Evolutionary conservation across 345 rosid genomes (phyloP), one percentile per base, ranked within the genome.

Genomic region (Arabis alpina): DNA sequence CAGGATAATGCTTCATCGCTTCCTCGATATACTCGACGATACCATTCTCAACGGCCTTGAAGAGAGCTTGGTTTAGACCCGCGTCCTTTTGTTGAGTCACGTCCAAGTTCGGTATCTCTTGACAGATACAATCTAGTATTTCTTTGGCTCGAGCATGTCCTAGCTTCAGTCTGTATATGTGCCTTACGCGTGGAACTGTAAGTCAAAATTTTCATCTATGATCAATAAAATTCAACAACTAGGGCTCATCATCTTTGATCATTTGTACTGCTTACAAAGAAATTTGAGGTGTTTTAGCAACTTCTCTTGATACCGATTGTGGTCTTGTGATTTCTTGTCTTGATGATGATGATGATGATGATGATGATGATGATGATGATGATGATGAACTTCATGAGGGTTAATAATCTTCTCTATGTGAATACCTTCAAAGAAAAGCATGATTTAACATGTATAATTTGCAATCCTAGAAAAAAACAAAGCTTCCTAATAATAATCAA

Each of bases 1-100:
- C 87, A 23, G 92, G 93, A 71, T 80, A 79, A 16, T 84, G 77
- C 27, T 64, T 82, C 70, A 78, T 80, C 43, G 83, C 64, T 81
- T 84, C 89, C 45, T 71, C 75, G 10, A 89, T 66, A 66, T 85
- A 76, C 76, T 89, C 96, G 2, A 85, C 79, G 4, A 84, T 79
- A 28, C 96, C 93, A 14, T 84, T 73, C 80, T 83, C 82, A 3
- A 86, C 81, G 2, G 91, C 91, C 57, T 71, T 75, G 58, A 87
- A 85, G 25, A 87, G 64, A 12, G 87, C 82, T 61, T 66, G 82
- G 37, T 71, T 45, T 12, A 85, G 61, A 24, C 84, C 79, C 0
- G 75, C 54, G 39, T 45, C 57, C 28, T 77, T 81, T 12, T 80
- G 64, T 75, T 81, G 77, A 2, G 64, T 32, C 48, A 36, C 56